These are phyloP conservation scores for Alternaria gansuensis DNA, from an alignment of 2,329 filamentous ascomycete species.

Conservation along the genomic window DNA sequence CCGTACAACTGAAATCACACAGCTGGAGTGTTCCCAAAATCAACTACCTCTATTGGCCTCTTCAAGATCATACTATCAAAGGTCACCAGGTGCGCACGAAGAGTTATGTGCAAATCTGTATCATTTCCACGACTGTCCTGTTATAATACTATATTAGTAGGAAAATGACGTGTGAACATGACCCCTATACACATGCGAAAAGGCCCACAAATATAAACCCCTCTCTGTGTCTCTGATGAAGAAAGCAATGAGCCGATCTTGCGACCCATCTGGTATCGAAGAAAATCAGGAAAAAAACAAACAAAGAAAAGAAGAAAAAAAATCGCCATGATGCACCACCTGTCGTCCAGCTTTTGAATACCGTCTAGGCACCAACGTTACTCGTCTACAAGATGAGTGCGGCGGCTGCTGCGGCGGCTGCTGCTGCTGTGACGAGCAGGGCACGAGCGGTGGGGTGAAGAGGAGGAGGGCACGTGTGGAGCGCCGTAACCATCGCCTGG, in stretches of 20 bases:
- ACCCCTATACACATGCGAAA: slow-evolving; percentile 13
- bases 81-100: not conserved
- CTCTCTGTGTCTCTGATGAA: not conserved
- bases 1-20: not conserved
- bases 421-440: slow-evolving; percentile 30
- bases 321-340: slow-evolving; percentile 32
- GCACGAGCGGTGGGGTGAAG: slow-evolving; percentile 30
- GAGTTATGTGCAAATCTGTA: slow-evolving; percentile 1
- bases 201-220: slow-evolving; percentile 10
- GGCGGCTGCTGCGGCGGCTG: slow-evolving; percentile 31
- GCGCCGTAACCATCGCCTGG: slow-evolving; percentile 59
- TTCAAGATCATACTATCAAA: not conserved
- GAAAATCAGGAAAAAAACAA: slow-evolving; percentile 9
- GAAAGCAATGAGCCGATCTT: slow-evolving; percentile 4
- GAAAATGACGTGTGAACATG: not conserved
- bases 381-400: slow-evolving; percentile 39
- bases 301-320: not conserved
- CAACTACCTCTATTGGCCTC: not conserved
- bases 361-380: not conserved
- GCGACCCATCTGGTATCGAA: slow-evolving; percentile 36
- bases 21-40: not conserved
- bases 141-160: slow-evolving; percentile 21
- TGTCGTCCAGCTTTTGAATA: not conserved
- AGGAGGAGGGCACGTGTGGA: not conserved
- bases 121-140: slow-evolving; percentile 5